Conservation (phyloP, 306 rosid species). For the Vachellia collinsii region DNA sequence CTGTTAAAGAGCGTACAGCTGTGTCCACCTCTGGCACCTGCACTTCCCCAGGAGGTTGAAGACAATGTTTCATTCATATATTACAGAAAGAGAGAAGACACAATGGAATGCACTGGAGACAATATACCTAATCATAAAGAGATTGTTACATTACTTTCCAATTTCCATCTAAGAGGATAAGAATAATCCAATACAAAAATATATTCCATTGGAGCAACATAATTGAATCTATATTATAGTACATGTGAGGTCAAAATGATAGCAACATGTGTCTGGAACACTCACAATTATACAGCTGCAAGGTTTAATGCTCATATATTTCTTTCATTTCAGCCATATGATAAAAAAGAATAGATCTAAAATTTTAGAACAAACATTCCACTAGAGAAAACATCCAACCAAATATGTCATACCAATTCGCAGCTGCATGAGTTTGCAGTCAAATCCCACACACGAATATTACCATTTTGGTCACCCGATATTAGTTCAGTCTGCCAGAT, state of each 20-base stretch:
- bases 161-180: not conserved
- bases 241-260: slow-evolving; percentile 21
- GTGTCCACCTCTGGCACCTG: slow-evolving; percentile 99
- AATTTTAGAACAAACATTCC: slow-evolving; percentile 21
- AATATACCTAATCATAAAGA: slow-evolving; percentile 28
- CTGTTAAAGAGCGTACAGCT: slow-evolving; percentile 94
- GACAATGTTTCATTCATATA: slow-evolving; percentile 33
- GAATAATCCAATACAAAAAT: not conserved
- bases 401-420: slow-evolving; percentile 70
- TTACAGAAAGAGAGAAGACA: slow-evolving; percentile 10
- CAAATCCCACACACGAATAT: slow-evolving; percentile 99
- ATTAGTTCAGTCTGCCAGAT: slow-evolving; percentile 88
- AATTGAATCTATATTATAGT: slow-evolving; percentile 20
- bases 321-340: slow-evolving; percentile 15
- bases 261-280: slow-evolving; percentile 16
- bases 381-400: slow-evolving; percentile 15
- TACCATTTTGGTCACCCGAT: slow-evolving; percentile 99
- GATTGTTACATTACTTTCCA: slow-evolving; percentile 12
- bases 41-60: slow-evolving; percentile 33
- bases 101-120: slow-evolving; percentile 15
- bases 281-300: slow-evolving; percentile 16
- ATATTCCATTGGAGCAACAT: not conserved
- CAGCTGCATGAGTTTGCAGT: slow-evolving; percentile 99
- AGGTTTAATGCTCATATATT: slow-evolving; percentile 26
- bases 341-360: not conserved